Base-by-base conservation (phyloP, 2,329 filamentous ascomycete species). In the Hansfordia pulvinata region DNA sequence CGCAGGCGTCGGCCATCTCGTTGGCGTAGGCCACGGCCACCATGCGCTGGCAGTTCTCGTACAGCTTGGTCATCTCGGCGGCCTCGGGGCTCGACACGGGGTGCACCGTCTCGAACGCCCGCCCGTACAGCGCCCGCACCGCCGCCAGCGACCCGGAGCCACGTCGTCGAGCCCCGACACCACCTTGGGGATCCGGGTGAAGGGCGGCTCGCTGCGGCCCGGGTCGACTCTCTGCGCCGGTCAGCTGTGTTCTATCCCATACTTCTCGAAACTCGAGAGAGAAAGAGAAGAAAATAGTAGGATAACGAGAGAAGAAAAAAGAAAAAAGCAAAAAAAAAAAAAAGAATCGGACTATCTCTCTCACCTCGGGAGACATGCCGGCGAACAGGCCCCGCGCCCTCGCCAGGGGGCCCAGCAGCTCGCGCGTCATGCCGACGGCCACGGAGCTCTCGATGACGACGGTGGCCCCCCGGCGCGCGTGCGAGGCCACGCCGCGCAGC, bases 41-140 rank as follows among this genome's bases (percentile, higher is more conserved):
- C 58, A 66, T 68, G 2, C 64, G 53, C 39, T 69, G 62, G 38
- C 65, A 70, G 39, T 69, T 70, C 32, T 69, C 64, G 37, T 67
- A 70, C 9, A 70, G 46, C 44, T 70, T 70, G 34, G 57, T 63
- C 61, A 69, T 68, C 42, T 69, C 65, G 2, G 65, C 65, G 2
- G 67, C 62, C 36, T 70, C 65, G 2, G 64, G 63, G 17, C 43
- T 46, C 8, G 60, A 62, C 16, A 69, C 63, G 0, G 57, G 52
- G 6, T 68, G 49, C 5, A 69, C 47, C 0, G 44, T 40, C 25
- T 64, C 49, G 33, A 67, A 69, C 2, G 56, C 59, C n/a, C 43
- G 38, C 3, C 47, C 46, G 39, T 69, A 69, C 4, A 69, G 41
- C 6, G 41, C 36, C 6, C 41, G 32, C 27, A 69, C 65, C 18